Percentiles rank a stretch among this genome's conserved stretches.
phyloP scores from a whole-genome alignment of 208 protist genomes.

The Herpetomonas samuelpessoai region DNA sequence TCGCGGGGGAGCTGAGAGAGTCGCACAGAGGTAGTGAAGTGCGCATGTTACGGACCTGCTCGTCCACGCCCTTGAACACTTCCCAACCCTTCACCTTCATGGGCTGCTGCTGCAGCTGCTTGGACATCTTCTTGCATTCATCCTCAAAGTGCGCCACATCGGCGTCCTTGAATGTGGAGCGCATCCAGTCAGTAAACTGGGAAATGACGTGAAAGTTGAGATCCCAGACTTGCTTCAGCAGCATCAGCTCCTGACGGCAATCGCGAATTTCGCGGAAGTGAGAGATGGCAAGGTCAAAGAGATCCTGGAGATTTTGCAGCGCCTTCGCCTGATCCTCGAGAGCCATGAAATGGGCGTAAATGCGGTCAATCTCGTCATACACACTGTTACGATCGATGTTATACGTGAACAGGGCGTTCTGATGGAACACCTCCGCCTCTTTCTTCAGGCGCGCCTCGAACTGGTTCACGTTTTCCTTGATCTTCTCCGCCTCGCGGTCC shows the following conservation, averaged over 20 bases:
- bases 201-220: conserved; percentile 91
- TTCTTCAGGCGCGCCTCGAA: conserved; percentile 76
- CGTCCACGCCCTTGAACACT: conserved; percentile 92
- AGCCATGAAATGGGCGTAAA: conserved; percentile 75
- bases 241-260: conserved; percentile 88
- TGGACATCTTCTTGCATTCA: conserved; percentile 93
- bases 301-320: conserved; percentile 91
- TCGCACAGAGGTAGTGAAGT: conserved; percentile 92
- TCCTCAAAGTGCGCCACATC: conserved; percentile 91
- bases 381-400: conserved; percentile 62
- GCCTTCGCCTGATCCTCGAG: conserved; percentile 88
- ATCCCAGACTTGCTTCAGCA: conserved; percentile 95
- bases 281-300: conserved; percentile 93
- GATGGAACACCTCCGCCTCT: conserved; percentile 80
- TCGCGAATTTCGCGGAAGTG: conserved; percentile 93
- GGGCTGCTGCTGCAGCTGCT: conserved; percentile 90
- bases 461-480: conserved; percentile 81
- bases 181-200: conserved; percentile 94
- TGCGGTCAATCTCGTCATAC: conserved; percentile 85
- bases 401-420: conserved; percentile 87
- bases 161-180: conserved; percentile 93
- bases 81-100: conserved; percentile 95
- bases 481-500: conserved; percentile 91
- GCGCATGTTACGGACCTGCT: conserved; percentile 94
- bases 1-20: conserved; percentile 92